Evolutionary conservation across 164 flowering plant genomes (phyloP), one percentile per base, ranked within the genome.

Genomic region (Piper longum): DNA sequence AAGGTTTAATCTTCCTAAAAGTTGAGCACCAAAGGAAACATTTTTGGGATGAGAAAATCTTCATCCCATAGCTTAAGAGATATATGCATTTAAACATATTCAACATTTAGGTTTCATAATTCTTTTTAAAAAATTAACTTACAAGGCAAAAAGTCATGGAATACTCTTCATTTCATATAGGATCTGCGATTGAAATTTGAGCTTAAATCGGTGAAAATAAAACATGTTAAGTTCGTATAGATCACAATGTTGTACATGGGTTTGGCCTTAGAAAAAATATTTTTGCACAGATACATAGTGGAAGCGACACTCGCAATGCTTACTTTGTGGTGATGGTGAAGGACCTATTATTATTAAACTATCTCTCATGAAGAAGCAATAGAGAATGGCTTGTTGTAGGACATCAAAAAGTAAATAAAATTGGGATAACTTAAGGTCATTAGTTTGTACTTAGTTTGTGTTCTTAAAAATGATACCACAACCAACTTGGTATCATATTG

Each of bases 31-130:
- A 66, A 65, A 62, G 77, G 72, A 43, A 70, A 65, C 59, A 71
- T 65, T 67, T 64, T 54, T 14, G 67, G 62, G 55, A 67, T 66
- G 3, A 69, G 61, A 40, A 64, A 69, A 61, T 41, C 60, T 19
- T 56, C 63, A 36, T 12, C 55, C 2, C 39, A 43, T 61, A 58
- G 82, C 64, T 76, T 73, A 60, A 82, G 77, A 8, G 81, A 80
- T 41, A 77, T 83, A 40, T 78, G 84, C 54, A 88, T 89, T 26
- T 90, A 88, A 73, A 69, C 83, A 58, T 43, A 84, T 60, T 82
- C 97, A 0, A 76, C 79, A 57, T 82, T 96, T 54, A 92, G 97
- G 11, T 84, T 85, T 73, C 72, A 95, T 43, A 83, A 84, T 62
- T 93, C 75, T 76, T 83, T 85, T 68, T 74, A 84, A 7, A 90